phyloP scores from a whole-genome alignment of 2,329 filamentous ascomycete species.

The Cladosporium sp. region DNA sequence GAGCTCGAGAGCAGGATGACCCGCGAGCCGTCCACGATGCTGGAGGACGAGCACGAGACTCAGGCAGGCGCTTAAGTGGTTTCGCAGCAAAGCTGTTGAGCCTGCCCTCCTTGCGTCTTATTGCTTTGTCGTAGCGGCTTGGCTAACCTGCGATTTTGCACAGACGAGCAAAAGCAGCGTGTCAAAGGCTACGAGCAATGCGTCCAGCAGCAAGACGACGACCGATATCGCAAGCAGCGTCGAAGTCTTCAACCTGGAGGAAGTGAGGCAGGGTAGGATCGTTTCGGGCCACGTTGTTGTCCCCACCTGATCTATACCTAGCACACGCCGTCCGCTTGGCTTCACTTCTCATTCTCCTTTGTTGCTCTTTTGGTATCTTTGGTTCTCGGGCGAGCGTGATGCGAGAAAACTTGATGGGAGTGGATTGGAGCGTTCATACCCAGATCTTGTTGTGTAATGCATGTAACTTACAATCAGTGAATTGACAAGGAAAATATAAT shows the following conservation, averaged over 20 bases:
- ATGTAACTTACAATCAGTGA: conserved; percentile 7
- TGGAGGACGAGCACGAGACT: conserved; percentile 15
- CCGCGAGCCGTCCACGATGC: conserved; percentile 12
- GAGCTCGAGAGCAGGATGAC: conserved; percentile 95
- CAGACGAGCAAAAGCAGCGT: conserved; percentile 10
- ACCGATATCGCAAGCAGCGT: conserved; percentile 10
- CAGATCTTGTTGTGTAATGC: conserved; percentile 13
- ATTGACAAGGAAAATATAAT: conserved; percentile 6
- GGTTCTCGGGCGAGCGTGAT: conserved; percentile 5
- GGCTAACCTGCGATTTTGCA: conserved; percentile 7
- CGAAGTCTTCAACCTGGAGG: conserved; percentile 7
- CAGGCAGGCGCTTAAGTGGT: conserved; percentile 18
- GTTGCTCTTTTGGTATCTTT: conserved; percentile 10
- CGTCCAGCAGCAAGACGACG: conserved; percentile 6
- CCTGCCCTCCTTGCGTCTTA: conserved; percentile 10
- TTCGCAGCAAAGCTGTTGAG: conserved; percentile 6
- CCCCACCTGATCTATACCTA: not conserved
- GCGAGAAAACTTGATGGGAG: conserved; percentile 1
- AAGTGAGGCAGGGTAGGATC: conserved; percentile 8
- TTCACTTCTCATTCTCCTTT: conserved; percentile 1
- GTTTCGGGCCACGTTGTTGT: conserved; percentile 6
- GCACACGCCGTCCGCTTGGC: not conserved
- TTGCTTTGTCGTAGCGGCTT: conserved; percentile 2
- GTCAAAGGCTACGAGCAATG: conserved; percentile 9
- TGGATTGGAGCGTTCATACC: conserved; percentile 11